Base-by-base conservation (phyloP, 192 early-diverging fungal genomes). In the Dissophora globulifera region DNA sequence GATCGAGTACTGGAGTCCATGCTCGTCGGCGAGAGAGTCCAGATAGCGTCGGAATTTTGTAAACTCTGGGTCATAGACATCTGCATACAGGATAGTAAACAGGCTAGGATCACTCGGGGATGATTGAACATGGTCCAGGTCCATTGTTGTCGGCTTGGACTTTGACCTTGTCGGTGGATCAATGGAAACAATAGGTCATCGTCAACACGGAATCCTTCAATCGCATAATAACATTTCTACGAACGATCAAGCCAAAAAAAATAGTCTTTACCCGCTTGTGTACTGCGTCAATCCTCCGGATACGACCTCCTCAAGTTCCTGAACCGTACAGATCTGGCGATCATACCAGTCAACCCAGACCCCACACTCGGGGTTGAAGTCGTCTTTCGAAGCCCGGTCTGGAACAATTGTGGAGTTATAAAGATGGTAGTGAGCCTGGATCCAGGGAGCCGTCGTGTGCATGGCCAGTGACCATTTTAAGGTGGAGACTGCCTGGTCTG, bases 401-500 rank as follows among this genome's bases (percentile, higher is more conserved):
- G 89, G 88, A 2, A 90, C 79, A n/a, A 94, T 88, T 5, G 82
- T 86, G 1, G 87, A 59, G n/a, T 82, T 66, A 82, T 97, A 97
- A 26, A 89, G 86, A 50, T 93, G 93, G 75, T 96, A 91, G 58
- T 90, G 87, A 0, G 95, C 88, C 64, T 93, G 84, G 25, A 97
- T 88, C n/a, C 83, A 84, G 0, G 97, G 94, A 16, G 95, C 93
- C 26, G 84, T 62, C 1, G 79, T 79, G 40, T 91, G 92, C 23
- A 91, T 67, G 4, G 94, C 75, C 13, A 97, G 81, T 17, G 90
- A 81, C 19, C 93, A 83, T 56, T 89, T 84, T 11, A 93, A 62
- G n/a, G 93, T 79, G 31, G 92, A 78, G 33, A 84, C 43, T 15
- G 84, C 80, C 15, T 89, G 62, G 1, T 78, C 57, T 12, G 56